Conservation (phyloP, 345 rosid genomes). For the Balakata baccata region DNA sequence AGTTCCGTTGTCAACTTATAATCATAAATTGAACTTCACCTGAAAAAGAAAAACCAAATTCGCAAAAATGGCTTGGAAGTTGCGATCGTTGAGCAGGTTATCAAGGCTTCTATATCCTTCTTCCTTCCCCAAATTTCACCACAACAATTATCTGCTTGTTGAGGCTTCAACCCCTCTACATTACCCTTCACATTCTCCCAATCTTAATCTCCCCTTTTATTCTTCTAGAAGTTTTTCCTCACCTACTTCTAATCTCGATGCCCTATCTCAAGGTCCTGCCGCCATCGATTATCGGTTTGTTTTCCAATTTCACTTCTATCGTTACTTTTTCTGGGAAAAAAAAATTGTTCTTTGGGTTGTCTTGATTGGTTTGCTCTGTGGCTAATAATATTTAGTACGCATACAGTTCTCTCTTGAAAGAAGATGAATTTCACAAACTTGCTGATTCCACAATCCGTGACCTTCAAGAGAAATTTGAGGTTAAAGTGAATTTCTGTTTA, state of each 20-base stretch:
- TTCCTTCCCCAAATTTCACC: background rate
- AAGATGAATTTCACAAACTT: constrained; percentile 76
- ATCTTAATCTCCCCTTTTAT: background rate
- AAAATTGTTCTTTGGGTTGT: background rate
- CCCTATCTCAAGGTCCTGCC: constrained; percentile 42
- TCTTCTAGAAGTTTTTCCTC: constrained; percentile 52
- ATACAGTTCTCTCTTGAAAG: constrained; percentile 71
- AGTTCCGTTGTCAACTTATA: too few relatives aligned
- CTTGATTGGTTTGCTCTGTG: background rate
- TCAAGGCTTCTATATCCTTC: background rate
- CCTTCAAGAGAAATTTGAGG: constrained; percentile 87
- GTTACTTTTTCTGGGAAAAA: background rate
- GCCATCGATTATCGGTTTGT: constrained; percentile 53
- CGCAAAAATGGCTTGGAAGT: constrained; percentile 8
- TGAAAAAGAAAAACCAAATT: background rate
- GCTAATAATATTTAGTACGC: constrained; percentile 28
- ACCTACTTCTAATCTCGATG: constrained; percentile 18
- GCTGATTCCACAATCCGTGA: constrained; percentile 69
- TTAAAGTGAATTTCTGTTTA: background rate
- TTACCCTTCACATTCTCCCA: background rate
- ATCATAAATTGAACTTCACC: too few relatives aligned
- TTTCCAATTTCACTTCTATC: background rate
- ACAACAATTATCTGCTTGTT: background rate
- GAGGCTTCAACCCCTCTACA: background rate
- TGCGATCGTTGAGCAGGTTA: constrained; percentile 6